Evolutionary conservation across 768 basidiomycete genomes (phyloP), one percentile per base, ranked within the genome.

Genomic region (Phlebiopsis flavidoalba): DNA sequence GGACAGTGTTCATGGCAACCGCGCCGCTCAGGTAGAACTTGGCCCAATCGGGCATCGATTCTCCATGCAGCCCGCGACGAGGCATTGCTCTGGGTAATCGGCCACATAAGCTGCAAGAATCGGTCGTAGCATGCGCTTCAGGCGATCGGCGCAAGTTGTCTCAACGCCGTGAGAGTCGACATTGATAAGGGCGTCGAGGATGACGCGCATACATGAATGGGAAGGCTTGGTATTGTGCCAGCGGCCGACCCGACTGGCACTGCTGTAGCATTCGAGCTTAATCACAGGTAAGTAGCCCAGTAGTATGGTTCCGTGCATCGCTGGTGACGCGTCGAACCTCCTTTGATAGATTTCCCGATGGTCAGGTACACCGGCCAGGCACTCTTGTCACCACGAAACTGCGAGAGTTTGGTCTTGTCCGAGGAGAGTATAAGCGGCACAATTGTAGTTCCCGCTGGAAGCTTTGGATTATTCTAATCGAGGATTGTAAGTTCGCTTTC

Each of bases 351-450:
- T 57, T 79, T 79, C 0, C 77, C 79, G 33, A 79, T 67, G 1
- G 77, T 76, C 0, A 80, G 59, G 63, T 82, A 82, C 0, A 82
- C 73, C 0, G 80, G 81, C 65, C 75, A 81, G 10, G 77, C 76
- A n/a, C 63, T 56, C 60, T 81, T 79, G 59, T 78, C 74, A 0
- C 71, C 68, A 7, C 69, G 63, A 58, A 81, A 78, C 0, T 67
- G 60, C 0, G 77, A 77, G 0, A 81, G 62, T 55, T 74, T 70
- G 0, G 78, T 81, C 53, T 81, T 82, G 66, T 83, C 79, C 0
- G 78, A 73, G 0, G 78, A 73, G 2, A 83, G 64, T 19, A 83
- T 79, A 5, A 83, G 52, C 0, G 80, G 80, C 0, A 76, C 65
- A 3, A 59, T 61, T 0, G 60, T 69, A 33, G 35, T 79, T 67